phyloP scores from a whole-genome alignment of 345 rosid genomes.

The Salix purpurea region DNA sequence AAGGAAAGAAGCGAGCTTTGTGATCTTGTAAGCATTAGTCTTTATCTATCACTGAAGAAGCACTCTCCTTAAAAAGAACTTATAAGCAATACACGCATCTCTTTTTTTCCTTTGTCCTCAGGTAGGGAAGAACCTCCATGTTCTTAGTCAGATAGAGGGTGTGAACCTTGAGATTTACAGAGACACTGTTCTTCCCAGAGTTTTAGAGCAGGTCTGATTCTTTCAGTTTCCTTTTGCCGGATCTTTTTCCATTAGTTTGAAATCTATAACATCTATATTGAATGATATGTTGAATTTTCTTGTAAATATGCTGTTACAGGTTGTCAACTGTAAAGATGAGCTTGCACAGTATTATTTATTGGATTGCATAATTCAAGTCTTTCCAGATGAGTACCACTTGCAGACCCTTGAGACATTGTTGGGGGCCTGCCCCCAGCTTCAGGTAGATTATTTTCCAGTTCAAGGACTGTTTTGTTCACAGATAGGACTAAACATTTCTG shows the following conservation, averaged over 20 bases:
- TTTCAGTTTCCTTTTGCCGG: background rate
- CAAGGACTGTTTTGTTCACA: background rate
- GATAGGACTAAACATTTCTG: background rate
- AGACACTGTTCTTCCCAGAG: slow-evolving; percentile 91
- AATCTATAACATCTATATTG: background rate
- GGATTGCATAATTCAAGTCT: slow-evolving; percentile 98
- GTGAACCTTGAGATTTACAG: slow-evolving; percentile 87
- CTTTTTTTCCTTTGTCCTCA: slow-evolving; percentile 22
- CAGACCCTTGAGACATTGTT: slow-evolving; percentile 89
- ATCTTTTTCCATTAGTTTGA: background rate
- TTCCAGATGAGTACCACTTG: slow-evolving; percentile 96
- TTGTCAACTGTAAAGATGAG: slow-evolving; percentile 95
- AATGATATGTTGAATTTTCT: background rate
- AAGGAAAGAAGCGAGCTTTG: slow-evolving; percentile 98
- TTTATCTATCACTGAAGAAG: slow-evolving; percentile 25
- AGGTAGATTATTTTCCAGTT: slow-evolving; percentile 41
- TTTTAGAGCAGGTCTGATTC: slow-evolving; percentile 80
- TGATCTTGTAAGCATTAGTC: slow-evolving; percentile 84
- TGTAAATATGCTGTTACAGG: slow-evolving; percentile 33
- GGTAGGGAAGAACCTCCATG: slow-evolving; percentile 99
- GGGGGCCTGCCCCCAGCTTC: slow-evolving; percentile 93
- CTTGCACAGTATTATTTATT: slow-evolving; percentile 87
- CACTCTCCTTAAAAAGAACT: background rate
- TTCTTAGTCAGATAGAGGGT: slow-evolving; percentile 95
- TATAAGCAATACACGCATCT: background rate